Base-by-base conservation (phyloP, 192 early-diverging fungal genomes). In the Backusella sp. region DNA sequence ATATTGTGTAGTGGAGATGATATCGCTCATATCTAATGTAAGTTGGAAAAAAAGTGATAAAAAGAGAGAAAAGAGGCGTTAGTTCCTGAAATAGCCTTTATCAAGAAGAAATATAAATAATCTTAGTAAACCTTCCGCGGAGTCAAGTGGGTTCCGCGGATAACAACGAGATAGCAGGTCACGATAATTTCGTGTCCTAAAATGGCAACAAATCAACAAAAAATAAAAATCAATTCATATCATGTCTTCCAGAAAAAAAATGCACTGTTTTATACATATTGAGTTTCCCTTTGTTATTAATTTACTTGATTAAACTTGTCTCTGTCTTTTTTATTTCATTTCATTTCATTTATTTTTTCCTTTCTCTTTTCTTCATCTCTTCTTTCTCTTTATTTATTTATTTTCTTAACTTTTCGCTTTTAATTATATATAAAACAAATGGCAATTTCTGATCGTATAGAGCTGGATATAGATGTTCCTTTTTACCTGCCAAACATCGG, bases 111-210 rank as follows among this genome's bases (percentile, higher is more conserved):
- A 71, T 44, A 71, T 39, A 71, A 71, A 44, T 30, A 71, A 41
- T 30, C 26, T 69, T 69, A 23, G 11, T 23, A 36, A 69, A 36
- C 21, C 68, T 37, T 69, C 68, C 68, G 68, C 68, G 68, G 68
- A 69, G 41, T 6, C 7, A 6, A n/a, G 1, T 68, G 17, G 6
- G n/a, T 3, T 68, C 66, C 66, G 66, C 66, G 66, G 66, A 28
- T 49, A 8, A 23, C 23, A 12, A 14, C 21, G n/a, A 26, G 19
- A 21, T 21, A 3, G 52, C n/a, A 56, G 21, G 52, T 56, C 52
- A 56, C 52, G 19, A 21, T 21, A 56, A 56, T 7, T 21, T 14
- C 7, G 12, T 62, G 56, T 62, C 26, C 56, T 26, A 62, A 62
- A 62, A 62, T 11, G 56, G 56, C 23, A 62, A 30, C 12, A 62